Conservation (phyloP, 1,139 yeast genomes). For the Saccharomycopsis phalli region DNA sequence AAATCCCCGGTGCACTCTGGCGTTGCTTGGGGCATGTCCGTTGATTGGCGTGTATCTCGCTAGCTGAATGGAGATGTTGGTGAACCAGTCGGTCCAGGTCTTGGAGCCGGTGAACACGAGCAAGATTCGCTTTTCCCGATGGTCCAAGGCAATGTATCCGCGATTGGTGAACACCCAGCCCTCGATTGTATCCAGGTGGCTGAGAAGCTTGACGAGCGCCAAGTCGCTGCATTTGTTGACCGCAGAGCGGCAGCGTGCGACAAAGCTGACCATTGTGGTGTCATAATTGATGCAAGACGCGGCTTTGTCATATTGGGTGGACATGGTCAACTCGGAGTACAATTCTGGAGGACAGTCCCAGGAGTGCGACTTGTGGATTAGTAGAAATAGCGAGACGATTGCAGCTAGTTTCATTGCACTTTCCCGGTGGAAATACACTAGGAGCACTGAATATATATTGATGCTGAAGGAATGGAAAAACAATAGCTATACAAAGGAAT, state of each 20-base stretch:
- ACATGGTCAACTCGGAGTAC: constrained; percentile 10
- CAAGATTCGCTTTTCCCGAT: constrained; percentile 26
- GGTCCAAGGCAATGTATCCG: constrained; percentile 36
- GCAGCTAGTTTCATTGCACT: no score
- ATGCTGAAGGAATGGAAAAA: no score
- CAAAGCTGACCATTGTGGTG: background rate
- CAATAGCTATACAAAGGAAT: no score
- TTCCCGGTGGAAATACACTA: no score
- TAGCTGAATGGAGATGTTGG: constrained; percentile 33
- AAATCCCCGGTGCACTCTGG: constrained; percentile 38
- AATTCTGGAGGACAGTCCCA: background rate
- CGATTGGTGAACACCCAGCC: constrained; percentile 10
- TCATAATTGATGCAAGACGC: constrained; percentile 12
- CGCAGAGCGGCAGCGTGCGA: background rate
- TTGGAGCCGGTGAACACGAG: constrained; percentile 37
- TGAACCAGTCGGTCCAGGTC: constrained; percentile 35
- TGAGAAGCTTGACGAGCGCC: constrained; percentile 9
- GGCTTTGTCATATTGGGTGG: constrained; percentile 12
- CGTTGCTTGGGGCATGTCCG: constrained; percentile 23
- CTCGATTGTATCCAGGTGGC: background rate
- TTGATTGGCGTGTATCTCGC: constrained; percentile 30
- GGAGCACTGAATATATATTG: no score
- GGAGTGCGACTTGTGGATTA: no score
- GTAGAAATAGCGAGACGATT: no score
- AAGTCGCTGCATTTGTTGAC: constrained; percentile 5